These are phyloP conservation scores for Cladosporium sp. DNA, from an alignment of 2,329 filamentous ascomycete species.

Conservation along the genomic window DNA sequence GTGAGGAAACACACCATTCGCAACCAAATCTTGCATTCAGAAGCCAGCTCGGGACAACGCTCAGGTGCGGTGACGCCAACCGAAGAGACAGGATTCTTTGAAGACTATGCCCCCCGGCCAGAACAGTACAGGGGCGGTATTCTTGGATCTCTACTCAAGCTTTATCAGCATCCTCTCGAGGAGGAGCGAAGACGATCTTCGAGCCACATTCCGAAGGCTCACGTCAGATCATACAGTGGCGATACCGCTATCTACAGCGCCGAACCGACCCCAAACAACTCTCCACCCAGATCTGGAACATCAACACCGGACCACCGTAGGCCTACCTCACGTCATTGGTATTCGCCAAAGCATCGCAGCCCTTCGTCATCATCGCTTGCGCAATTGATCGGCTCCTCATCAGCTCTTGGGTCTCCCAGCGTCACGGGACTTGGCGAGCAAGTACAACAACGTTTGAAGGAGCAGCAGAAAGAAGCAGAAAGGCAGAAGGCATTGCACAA, in stretches of 20 bases:
- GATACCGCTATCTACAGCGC: constrained; percentile 12
- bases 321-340: constrained; percentile 33
- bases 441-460: constrained; percentile 37
- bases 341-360: constrained; percentile 26
- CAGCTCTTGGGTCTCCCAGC: constrained; percentile 39
- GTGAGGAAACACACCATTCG: constrained; percentile 37
- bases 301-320: constrained; percentile 34
- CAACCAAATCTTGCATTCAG: constrained; percentile 15
- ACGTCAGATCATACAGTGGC: constrained; percentile 14
- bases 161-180: constrained; percentile 51
- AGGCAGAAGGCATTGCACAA: constrained; percentile 19
- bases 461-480: constrained; percentile 35
- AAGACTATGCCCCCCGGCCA: constrained; percentile 64
- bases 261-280: constrained; percentile 21
- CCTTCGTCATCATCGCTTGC: constrained; percentile 40
- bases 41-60: constrained; percentile 16
- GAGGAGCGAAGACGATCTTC: constrained; percentile 11
- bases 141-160: constrained; percentile 66
- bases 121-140: constrained; percentile 68
- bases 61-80: constrained; percentile 49
- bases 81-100: constrained; percentile 48
- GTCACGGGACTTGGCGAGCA: constrained; percentile 40
- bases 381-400: constrained; percentile 41
- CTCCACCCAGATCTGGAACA: constrained; percentile 40
- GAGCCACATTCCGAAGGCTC: constrained; percentile 12